Evolutionary conservation across 2,329 filamentous ascomycete species (phyloP).

Genomic region (Colletotrichum falcatum): DNA sequence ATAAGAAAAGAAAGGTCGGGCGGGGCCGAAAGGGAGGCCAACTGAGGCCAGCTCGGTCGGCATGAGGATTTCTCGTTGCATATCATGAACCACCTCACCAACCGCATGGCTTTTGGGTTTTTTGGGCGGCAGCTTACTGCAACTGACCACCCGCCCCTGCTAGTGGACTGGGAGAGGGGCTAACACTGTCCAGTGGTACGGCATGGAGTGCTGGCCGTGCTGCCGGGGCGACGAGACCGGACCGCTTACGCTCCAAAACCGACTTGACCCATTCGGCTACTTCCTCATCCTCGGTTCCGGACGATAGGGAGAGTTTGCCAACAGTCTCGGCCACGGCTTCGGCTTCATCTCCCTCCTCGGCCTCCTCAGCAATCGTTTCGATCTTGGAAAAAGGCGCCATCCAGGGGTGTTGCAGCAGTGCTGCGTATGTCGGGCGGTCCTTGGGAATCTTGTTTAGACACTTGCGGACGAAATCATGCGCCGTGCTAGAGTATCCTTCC

Average conservation of each 20-base stretch:
- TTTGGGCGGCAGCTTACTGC: conserved; percentile 9
- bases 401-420: conserved; percentile 92
- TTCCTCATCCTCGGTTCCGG: conserved; percentile 74
- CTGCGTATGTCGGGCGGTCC: conserved; percentile 92
- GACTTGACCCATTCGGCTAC: conserved; percentile 86
- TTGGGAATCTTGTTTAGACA: conserved; percentile 95
- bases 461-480: conserved; percentile 86
- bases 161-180: conserved; percentile 60
- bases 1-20: conserved; percentile 32
- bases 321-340: conserved; percentile 58
- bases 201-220: conserved; percentile 87
- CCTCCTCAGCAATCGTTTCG: conserved; percentile 77
- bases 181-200: conserved; percentile 82
- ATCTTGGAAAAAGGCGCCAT: conserved; percentile 81
- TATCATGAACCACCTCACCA: conserved; percentile 25
- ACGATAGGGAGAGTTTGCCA: conserved; percentile 57
- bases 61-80: conserved; percentile 22
- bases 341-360: conserved; percentile 69
- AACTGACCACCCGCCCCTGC: conserved; percentile 3
- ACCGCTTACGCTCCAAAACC: conserved; percentile 75
- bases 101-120: conserved; percentile 36
- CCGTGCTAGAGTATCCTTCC: conserved; percentile 81
- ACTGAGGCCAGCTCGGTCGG: conserved; percentile 40
- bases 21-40: conserved; percentile 20
- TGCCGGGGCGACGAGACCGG: conserved; percentile 62